phyloP scores from a whole-genome alignment of 2,329 filamentous ascomycete genomes.

The Aureobasidium mangrovei region DNA sequence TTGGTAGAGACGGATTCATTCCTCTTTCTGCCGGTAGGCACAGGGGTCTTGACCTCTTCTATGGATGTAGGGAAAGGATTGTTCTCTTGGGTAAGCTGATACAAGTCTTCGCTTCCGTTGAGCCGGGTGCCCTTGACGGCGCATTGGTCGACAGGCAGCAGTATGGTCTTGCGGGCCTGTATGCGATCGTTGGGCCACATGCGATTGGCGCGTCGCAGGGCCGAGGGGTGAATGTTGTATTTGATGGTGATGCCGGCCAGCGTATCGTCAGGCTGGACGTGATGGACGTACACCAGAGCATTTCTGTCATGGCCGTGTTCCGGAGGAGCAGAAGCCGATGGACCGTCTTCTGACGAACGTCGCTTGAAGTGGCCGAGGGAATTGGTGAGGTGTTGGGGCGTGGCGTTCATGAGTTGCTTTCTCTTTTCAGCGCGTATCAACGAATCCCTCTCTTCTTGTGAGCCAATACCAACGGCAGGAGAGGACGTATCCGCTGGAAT shows the following conservation, averaged over 20 bases:
- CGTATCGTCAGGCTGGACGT: conserved; percentile 73
- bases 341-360: conserved; percentile 57
- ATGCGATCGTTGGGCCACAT: conserved; percentile 93
- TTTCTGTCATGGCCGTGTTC: conserved; percentile 58
- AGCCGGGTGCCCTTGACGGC: conserved; percentile 64
- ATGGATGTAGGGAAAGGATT: conserved; percentile 10
- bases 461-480: conserved; percentile 33
- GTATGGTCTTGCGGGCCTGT: conserved; percentile 69
- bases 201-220: conserved; percentile 78
- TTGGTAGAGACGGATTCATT: conserved; percentile 31
- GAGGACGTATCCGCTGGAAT: conserved; percentile 29
- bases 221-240: conserved; percentile 77
- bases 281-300: conserved; percentile 82
- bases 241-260: conserved; percentile 84
- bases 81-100: conserved; percentile 20
- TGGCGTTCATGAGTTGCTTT: conserved; percentile 35
- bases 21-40: conserved; percentile 17
- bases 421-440: conserved; percentile 42
- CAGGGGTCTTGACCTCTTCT: conserved; percentile 16
- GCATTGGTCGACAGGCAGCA: conserved; percentile 84
- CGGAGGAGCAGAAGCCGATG: conserved; percentile 39
- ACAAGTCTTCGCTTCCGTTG: conserved; percentile 26
- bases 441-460: conserved; percentile 38
- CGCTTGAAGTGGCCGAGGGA: conserved; percentile 49
- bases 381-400: conserved; percentile 34